Percentiles rank a stretch among this genome's conserved stretches.
These are phyloP conservation scores for Trametes cinnabarina DNA, from an alignment of 768 basidiomycete genomes.

Conservation along the genomic window DNA sequence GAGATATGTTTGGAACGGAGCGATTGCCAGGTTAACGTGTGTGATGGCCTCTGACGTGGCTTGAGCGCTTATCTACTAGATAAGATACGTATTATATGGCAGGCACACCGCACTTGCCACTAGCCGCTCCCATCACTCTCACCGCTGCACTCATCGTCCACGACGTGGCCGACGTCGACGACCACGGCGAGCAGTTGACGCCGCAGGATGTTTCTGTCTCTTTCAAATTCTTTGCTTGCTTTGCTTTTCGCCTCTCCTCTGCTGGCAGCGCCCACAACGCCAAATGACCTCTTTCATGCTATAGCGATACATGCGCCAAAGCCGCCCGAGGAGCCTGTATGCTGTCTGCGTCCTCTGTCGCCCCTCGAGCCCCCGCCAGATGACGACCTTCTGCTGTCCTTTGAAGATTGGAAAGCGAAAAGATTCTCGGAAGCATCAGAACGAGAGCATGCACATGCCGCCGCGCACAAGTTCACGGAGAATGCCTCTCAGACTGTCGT, in stretches of 20 bases:
- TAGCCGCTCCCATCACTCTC: background rate
- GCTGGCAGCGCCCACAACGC: conserved; percentile 35
- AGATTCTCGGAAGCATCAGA: conserved; percentile 41
- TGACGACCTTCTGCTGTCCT: conserved; percentile 70
- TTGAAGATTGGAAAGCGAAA: conserved; percentile 86
- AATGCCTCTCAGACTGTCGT: conserved; percentile 5
- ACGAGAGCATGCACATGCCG: background rate
- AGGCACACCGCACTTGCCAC: background rate
- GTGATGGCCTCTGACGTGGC: conserved; percentile 10
- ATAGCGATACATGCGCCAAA: conserved; percentile 49
- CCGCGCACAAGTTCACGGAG: background rate
- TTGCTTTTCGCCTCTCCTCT: conserved; percentile 39
- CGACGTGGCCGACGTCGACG: conserved; percentile 20
- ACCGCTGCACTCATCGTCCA: background rate
- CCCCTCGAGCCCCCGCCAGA: conserved; percentile 43
- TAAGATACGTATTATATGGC: conserved; percentile 6
- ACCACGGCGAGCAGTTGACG: conserved; percentile 9
- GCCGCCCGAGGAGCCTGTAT: conserved; percentile 57
- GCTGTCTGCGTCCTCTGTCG: conserved; percentile 60
- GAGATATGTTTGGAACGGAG: conserved; percentile 10
- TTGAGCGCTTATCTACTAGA: background rate
- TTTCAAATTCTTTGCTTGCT: conserved; percentile 36
- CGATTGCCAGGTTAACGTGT: background rate
- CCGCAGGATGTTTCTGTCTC: conserved; percentile 25
- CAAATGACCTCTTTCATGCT: conserved; percentile 61